A percentile compares a stretch with the other conserved stretches of the same genome.
These are phyloP conservation scores for Mycena latifolia DNA, from an alignment of 768 basidiomycete genomes.

Conservation along the genomic window DNA sequence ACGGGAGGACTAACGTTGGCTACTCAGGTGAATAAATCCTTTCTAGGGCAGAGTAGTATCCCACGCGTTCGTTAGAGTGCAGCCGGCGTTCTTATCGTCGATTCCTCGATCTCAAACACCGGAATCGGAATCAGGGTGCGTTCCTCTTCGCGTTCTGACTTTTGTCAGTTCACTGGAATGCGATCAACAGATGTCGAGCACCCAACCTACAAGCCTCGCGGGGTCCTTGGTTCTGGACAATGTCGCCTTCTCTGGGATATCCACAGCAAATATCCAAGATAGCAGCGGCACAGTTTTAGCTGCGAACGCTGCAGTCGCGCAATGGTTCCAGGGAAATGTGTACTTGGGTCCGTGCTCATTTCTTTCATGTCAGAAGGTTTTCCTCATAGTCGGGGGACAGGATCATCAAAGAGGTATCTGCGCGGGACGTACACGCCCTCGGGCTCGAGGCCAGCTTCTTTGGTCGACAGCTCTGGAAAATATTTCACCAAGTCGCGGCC, in stretches of 20 bases:
- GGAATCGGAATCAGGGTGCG: slow-evolving; percentile 10
- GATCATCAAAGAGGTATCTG: too few relatives aligned
- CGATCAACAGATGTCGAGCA: slow-evolving; percentile 1
- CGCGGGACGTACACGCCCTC: too few relatives aligned
- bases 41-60: background rate
- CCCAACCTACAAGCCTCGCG: slow-evolving; percentile 1
- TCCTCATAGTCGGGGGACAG: too few relatives aligned
- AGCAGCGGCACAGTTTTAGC: background rate
- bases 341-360: background rate
- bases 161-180: background rate
- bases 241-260: slow-evolving; percentile 5
- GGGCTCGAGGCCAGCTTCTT: background rate
- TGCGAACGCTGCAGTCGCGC: background rate
- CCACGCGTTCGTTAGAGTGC: slow-evolving; percentile 3
- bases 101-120: background rate
- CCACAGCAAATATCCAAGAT: slow-evolving; percentile 8
- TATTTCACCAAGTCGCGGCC: slow-evolving; percentile 1
- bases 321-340: background rate
- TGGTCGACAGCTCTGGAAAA: background rate
- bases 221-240: slow-evolving; percentile 19
- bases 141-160: background rate
- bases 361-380: too few relatives aligned
- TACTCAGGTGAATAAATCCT: too few relatives aligned
- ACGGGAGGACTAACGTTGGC: background rate
- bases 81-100: slow-evolving; percentile 2